phyloP scores from a whole-genome alignment of 2,329 filamentous ascomycete genomes.

The Aureobasidium pullulans region DNA sequence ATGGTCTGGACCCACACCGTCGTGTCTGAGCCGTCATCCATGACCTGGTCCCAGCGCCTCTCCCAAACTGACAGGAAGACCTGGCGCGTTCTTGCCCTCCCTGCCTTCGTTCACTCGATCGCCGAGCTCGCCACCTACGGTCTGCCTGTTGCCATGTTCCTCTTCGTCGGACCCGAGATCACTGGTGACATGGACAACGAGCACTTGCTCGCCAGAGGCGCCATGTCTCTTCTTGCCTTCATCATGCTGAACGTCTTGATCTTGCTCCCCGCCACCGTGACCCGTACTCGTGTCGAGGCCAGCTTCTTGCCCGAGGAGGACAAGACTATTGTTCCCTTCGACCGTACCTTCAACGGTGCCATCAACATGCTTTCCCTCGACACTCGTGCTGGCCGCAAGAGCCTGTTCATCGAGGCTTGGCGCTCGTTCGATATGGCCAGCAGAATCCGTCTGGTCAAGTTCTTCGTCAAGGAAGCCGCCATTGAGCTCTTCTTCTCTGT shows the following conservation, averaged over 20 bases:
- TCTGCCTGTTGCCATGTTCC: conserved; percentile 24
- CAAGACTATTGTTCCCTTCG: conserved; percentile 82
- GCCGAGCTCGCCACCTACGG: conserved; percentile 47
- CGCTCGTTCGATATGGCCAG: conserved; percentile 65
- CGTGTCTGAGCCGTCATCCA: conserved; percentile 60
- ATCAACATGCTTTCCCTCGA: conserved; percentile 63
- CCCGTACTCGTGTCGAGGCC: conserved; percentile 76
- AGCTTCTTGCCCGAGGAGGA: conserved; percentile 75
- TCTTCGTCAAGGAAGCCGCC: conserved; percentile 57
- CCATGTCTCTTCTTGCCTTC: conserved; percentile 26
- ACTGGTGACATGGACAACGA: conserved; percentile 22
- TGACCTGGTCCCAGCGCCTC: conserved; percentile 60
- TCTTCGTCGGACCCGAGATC: conserved; percentile 18
- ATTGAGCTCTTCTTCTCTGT: conserved; percentile 22
- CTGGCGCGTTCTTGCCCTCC: conserved; percentile 16
- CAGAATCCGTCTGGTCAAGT: conserved; percentile 64
- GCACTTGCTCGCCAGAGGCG: conserved; percentile 25
- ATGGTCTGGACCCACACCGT: conserved; percentile 81
- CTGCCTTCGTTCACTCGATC: conserved; percentile 49
- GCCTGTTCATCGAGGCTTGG: conserved; percentile 68
- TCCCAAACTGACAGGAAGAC: conserved; percentile 32
- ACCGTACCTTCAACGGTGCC: conserved; percentile 74
- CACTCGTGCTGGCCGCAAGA: conserved; percentile 41
- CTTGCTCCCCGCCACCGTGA: conserved; percentile 70
- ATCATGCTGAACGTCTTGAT: conserved; percentile 51